Percentiles rank a stretch among this genome's conserved stretches.
Evolutionary conservation across 1,284 basidiomycete species (phyloP).

Genomic region (Naganishia sp.): DNA sequence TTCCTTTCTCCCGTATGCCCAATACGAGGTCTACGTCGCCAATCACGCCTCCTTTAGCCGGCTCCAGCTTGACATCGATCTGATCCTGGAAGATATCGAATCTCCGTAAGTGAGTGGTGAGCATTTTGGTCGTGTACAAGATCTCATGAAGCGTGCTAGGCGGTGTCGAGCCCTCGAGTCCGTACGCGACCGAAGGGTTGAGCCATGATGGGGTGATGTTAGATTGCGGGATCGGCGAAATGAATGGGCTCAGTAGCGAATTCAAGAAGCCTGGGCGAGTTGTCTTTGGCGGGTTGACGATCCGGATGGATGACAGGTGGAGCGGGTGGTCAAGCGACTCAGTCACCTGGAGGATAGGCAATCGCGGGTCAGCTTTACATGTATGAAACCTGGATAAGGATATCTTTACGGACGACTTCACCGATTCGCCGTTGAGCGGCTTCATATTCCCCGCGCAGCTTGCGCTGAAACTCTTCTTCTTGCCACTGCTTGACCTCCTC

Average conservation of each 20-base stretch:
- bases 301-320: constrained; percentile 71
- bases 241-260: constrained; percentile 71
- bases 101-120: constrained; percentile 65
- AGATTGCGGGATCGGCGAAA: constrained; percentile 47
- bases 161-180: constrained; percentile 40
- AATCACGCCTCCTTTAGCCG: constrained; percentile 61
- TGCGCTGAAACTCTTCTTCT: constrained; percentile 65
- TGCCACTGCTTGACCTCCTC: constrained; percentile 68
- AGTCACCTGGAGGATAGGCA: constrained; percentile 59
- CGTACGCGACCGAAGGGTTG: constrained; percentile 48
- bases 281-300: constrained; percentile 67
- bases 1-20: constrained; percentile 71
- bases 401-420: constrained; percentile 63
- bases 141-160: constrained; percentile 64
- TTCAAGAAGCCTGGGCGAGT: constrained; percentile 79
- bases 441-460: constrained; percentile 74
- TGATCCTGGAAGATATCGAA: constrained; percentile 70
- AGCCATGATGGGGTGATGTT: constrained; percentile 41
- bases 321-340: constrained; percentile 64
- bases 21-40: constrained; percentile 86
- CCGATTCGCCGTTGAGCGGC: constrained; percentile 66
- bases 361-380: neutral
- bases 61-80: constrained; percentile 72
- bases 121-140: constrained; percentile 65
- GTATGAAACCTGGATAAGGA: neutral